A percentile compares a stretch with the other conserved stretches of the same genome.
These are phyloP conservation scores for Pestalotiopsis sp. DNA, from an alignment of 2,329 filamentous ascomycete species.

Conservation along the genomic window DNA sequence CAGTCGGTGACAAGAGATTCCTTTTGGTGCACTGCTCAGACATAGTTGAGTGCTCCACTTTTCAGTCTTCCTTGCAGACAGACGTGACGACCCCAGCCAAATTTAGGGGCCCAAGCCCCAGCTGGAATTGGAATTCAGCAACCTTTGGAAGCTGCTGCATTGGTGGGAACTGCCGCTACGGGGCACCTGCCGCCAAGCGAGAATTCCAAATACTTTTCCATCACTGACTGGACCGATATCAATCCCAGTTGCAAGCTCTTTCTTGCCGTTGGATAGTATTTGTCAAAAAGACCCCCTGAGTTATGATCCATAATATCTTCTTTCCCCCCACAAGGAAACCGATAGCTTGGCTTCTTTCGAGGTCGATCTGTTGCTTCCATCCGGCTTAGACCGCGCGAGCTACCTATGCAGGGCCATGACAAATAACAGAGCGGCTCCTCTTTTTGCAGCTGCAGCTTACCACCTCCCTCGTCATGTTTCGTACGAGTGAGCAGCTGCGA, in stretches of 20 bases:
- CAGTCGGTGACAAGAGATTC: background rate
- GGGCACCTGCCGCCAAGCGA: background rate
- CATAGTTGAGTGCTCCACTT: background rate
- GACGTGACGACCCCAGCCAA: background rate
- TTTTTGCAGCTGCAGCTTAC: background rate
- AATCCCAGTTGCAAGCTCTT: background rate
- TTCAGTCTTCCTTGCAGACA: background rate
- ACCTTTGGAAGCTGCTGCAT: too few species aligned
- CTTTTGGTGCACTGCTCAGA: background rate
- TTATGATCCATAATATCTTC: background rate
- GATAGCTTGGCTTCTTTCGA: background rate
- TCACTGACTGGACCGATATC: background rate
- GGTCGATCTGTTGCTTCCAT: background rate
- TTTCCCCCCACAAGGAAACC: background rate
- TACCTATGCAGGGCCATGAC: background rate
- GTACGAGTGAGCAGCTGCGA: background rate
- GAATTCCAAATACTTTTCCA: background rate
- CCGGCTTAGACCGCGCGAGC: background rate
- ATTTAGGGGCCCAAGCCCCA: too few species aligned
- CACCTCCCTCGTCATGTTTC: background rate
- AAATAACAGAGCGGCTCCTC: background rate
- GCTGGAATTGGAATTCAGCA: too few species aligned
- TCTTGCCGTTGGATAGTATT: background rate
- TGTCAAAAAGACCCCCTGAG: background rate
- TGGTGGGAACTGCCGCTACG: background rate